phyloP scores from a whole-genome alignment of 495 filamentous ascomycete species.

The Annulohypoxylon moriforme region DNA sequence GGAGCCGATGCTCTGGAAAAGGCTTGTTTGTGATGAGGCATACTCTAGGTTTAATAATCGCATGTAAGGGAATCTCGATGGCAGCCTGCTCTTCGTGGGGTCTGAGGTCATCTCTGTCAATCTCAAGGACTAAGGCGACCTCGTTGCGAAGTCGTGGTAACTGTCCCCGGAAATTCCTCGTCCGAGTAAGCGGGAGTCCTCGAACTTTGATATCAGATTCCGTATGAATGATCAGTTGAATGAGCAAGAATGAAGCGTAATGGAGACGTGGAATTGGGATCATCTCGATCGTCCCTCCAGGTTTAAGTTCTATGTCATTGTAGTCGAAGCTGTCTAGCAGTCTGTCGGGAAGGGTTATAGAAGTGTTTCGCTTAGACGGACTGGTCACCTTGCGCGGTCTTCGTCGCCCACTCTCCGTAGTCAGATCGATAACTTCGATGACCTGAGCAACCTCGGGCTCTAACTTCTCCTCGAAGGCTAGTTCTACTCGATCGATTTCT shows the following conservation, averaged over 20 bases:
- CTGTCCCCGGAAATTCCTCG: conserved; percentile 53
- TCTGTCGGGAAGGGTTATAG: not conserved
- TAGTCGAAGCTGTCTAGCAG: conserved; percentile 34
- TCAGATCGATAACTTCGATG: conserved; percentile 42
- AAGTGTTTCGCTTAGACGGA: conserved; percentile 24
- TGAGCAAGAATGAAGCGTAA: conserved; percentile 54
- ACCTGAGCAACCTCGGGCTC: conserved; percentile 31
- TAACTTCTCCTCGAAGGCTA: conserved; percentile 14
- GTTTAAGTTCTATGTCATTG: conserved; percentile 38
- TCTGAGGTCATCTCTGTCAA: conserved; percentile 57
- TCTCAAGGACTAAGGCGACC: conserved; percentile 61
- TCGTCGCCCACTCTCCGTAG: not conserved
- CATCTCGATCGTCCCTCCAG: conserved; percentile 52
- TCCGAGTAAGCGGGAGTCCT: conserved; percentile 55
- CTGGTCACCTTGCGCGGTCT: conserved; percentile 1
- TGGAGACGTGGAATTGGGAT: conserved; percentile 23
- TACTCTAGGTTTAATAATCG: conserved; percentile 52
- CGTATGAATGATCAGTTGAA: conserved; percentile 51
- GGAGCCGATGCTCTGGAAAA: conserved; percentile 55
- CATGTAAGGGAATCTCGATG: conserved; percentile 52
- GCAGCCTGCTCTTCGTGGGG: conserved; percentile 56
- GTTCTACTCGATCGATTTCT: conserved; percentile 10
- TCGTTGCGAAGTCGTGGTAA: conserved; percentile 63
- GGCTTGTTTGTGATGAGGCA: conserved; percentile 65
- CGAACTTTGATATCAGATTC: conserved; percentile 50